Evolutionary conservation across 2,329 filamentous ascomycete genomes (phyloP).

Genomic region (Alternaria ethzedia): DNA sequence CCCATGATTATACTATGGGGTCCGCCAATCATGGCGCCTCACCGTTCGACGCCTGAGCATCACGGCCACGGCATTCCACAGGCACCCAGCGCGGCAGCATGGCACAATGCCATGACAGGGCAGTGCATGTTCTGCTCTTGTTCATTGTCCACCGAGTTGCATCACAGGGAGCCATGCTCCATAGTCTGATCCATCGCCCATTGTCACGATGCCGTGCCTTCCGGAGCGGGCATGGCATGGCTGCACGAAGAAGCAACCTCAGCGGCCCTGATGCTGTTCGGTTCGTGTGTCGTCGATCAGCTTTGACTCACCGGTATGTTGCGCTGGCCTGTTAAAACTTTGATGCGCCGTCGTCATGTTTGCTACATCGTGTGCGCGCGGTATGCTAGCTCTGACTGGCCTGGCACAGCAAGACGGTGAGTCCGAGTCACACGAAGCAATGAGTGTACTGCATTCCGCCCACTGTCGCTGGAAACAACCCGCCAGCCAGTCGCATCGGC

Average conservation of each 20-base stretch:
- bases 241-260: constrained; percentile 2
- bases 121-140: not conserved
- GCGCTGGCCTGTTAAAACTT: constrained; percentile 23
- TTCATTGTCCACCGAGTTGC: not conserved
- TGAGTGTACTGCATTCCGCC: constrained; percentile 6
- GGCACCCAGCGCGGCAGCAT: not conserved
- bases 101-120: not conserved
- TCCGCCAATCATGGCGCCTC: constrained; percentile 2
- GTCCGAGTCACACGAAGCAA: constrained; percentile 10
- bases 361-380: not conserved
- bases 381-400: constrained; percentile 3
- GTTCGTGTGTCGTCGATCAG: not conserved
- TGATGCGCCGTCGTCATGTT: constrained; percentile 10
- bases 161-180: not conserved
- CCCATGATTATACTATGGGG: constrained; percentile 1
- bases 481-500: constrained; percentile 19
- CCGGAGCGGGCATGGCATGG: constrained; percentile 12
- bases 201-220: constrained; percentile 18
- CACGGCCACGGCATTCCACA: not conserved
- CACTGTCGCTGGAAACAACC: constrained; percentile 11
- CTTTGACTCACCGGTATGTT: constrained; percentile 8
- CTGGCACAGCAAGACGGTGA: constrained; percentile 13
- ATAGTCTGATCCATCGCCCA: not conserved
- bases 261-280: constrained; percentile 8
- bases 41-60: not conserved